These are phyloP conservation scores for Trichoderma afroharzianum DNA, from an alignment of 2,329 filamentous ascomycete genomes.

Conservation along the genomic window DNA sequence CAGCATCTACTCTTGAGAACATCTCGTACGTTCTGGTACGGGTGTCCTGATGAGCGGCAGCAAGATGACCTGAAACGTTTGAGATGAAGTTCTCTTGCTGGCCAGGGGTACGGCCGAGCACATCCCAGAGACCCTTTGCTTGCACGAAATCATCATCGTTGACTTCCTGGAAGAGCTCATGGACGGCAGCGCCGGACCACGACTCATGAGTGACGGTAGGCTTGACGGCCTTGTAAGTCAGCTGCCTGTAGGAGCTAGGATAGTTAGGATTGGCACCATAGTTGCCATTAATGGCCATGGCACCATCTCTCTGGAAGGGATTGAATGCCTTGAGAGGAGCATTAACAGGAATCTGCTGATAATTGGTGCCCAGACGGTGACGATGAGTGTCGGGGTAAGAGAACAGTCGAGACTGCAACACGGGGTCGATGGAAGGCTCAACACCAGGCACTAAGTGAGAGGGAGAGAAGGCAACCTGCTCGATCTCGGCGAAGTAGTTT, in stretches of 20 bases:
- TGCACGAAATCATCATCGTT: slow-evolving; percentile 50
- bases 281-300: slow-evolving; percentile 65
- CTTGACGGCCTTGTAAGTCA: slow-evolving; percentile 42
- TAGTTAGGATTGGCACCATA: slow-evolving; percentile 60
- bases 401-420: slow-evolving; percentile 59
- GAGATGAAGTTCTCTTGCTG: slow-evolving; percentile 60
- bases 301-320: slow-evolving; percentile 70
- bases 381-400: slow-evolving; percentile 61
- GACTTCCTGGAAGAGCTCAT: slow-evolving; percentile 43
- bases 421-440: slow-evolving; percentile 59
- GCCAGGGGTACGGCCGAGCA: slow-evolving; percentile 45
- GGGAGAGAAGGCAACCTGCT: slow-evolving; percentile 65
- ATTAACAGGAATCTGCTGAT: slow-evolving; percentile 62
- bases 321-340: slow-evolving; percentile 54
- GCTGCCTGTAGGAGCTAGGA: slow-evolving; percentile 44
- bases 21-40: slow-evolving; percentile 58
- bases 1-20: slow-evolving; percentile 54
- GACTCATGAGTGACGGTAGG: slow-evolving; percentile 43
- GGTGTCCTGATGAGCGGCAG: slow-evolving; percentile 50
- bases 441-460: slow-evolving; percentile 62
- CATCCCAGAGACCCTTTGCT: slow-evolving; percentile 46
- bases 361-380: slow-evolving; percentile 61
- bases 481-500: slow-evolving; percentile 68
- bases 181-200: slow-evolving; percentile 45
- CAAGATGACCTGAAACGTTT: slow-evolving; percentile 57